Evolutionary conservation across 495 filamentous ascomycete species (phyloP).

Genomic region (Hypoxylon perforatum): DNA sequence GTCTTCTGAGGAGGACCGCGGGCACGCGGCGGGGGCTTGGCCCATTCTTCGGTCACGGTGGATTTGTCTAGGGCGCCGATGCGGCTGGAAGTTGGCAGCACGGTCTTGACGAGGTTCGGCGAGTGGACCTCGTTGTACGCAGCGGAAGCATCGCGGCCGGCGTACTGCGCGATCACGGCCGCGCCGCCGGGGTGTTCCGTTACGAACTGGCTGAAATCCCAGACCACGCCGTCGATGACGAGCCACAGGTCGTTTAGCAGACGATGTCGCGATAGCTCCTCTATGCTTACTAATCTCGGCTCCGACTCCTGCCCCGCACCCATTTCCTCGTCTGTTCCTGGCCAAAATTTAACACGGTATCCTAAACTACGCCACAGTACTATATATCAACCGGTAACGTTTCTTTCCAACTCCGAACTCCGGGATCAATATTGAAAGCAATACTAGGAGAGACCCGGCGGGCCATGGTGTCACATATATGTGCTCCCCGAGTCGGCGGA

Average conservation of each 20-base stretch:
- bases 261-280: slow-evolving; percentile 67
- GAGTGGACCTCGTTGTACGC: slow-evolving; percentile 76
- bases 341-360: not conserved
- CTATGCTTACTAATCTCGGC: slow-evolving; percentile 28
- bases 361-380: no score
- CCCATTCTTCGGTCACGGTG: slow-evolving; percentile 37
- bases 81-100: slow-evolving; percentile 62
- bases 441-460: no score
- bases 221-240: slow-evolving; percentile 76
- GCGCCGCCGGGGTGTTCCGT: slow-evolving; percentile 73
- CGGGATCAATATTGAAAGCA: no score
- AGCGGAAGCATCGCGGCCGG: slow-evolving; percentile 76
- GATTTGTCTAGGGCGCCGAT: slow-evolving; percentile 67
- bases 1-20: slow-evolving; percentile 15
- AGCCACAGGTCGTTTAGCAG: slow-evolving; percentile 78
- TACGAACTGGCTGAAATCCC: slow-evolving; percentile 77
- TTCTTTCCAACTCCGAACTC: no score
- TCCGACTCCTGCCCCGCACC: not conserved
- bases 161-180: slow-evolving; percentile 71
- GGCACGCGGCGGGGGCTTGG: slow-evolving; percentile 30
- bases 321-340: slow-evolving; percentile 1
- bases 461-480: not conserved
- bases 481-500: slow-evolving; percentile 19
- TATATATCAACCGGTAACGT: no score
- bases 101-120: slow-evolving; percentile 67